These are phyloP conservation scores for Mortierella sp. DNA, from an alignment of 371 early-diverging fungal genomes.

Conservation along the genomic window DNA sequence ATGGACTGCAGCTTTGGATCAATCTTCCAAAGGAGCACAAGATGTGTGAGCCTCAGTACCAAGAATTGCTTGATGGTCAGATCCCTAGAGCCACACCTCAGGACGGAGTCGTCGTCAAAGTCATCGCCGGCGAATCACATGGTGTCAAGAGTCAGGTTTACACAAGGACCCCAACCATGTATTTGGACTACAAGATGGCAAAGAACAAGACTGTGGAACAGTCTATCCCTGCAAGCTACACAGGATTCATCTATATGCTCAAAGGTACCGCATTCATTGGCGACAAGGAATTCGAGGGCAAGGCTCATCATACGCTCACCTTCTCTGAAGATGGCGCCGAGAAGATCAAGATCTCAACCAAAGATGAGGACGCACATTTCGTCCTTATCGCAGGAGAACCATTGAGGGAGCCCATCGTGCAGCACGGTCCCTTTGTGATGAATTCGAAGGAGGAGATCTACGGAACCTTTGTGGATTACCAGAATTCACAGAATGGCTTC, in stretches of 20 bases:
- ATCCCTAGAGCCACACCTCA: conserved; percentile 59
- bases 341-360: conserved; percentile 58
- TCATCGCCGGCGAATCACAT: conserved; percentile 80
- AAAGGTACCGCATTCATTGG: conserved; percentile 66
- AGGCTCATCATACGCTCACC: conserved; percentile 66
- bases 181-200: conserved; percentile 72
- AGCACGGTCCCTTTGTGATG: conserved; percentile 76
- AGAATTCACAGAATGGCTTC: conserved; percentile 57
- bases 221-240: conserved; percentile 65
- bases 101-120: conserved; percentile 71
- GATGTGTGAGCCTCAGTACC: conserved; percentile 75
- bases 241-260: conserved; percentile 77
- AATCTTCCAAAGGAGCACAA: conserved; percentile 74
- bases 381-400: conserved; percentile 47
- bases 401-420: conserved; percentile 41
- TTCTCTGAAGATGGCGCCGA: conserved; percentile 61
- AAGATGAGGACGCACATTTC: conserved; percentile 62
- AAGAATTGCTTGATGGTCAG: conserved; percentile 65
- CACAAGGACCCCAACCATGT: conserved; percentile 76
- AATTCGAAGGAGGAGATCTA: conserved; percentile 49
- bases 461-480: conserved; percentile 64
- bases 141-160: conserved; percentile 70
- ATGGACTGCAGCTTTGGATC: conserved; percentile 80
- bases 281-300: conserved; percentile 57
- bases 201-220: conserved; percentile 64